Percentiles rank a stretch among this genome's conserved stretches.
Evolutionary conservation across 2,329 filamentous ascomycete genomes (phyloP).

Genomic region (Colletotrichum aenigma): DNA sequence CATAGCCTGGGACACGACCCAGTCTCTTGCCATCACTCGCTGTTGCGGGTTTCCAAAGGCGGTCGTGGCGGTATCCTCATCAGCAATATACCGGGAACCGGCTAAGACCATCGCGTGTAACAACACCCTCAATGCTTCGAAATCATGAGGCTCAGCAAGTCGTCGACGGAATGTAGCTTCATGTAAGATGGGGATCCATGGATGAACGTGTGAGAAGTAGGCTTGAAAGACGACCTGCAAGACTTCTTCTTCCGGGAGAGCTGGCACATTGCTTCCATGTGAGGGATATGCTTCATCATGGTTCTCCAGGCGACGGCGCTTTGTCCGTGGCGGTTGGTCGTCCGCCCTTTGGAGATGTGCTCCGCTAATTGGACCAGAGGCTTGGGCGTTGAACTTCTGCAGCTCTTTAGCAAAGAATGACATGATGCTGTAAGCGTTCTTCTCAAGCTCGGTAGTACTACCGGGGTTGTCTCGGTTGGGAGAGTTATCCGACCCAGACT

Average conservation of each 20-base stretch:
- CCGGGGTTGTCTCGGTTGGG: not conserved
- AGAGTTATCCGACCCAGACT: not conserved
- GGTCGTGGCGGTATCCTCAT: slow-evolving; percentile 21
- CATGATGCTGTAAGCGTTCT: slow-evolving; percentile 10
- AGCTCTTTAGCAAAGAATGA: slow-evolving; percentile 14
- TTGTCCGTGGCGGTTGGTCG: accelerated
- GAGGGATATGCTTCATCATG: not conserved
- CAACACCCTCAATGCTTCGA: slow-evolving; percentile 30
- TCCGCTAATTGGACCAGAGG: not conserved
- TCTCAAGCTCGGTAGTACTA: not conserved
- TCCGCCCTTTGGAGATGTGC: not conserved
- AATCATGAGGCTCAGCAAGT: slow-evolving; percentile 24
- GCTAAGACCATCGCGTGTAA: slow-evolving; percentile 37
- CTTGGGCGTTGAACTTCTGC: not conserved
- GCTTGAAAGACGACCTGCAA: slow-evolving; percentile 30
- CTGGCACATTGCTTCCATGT: not conserved
- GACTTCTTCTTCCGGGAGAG: slow-evolving; percentile 10
- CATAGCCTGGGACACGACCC: slow-evolving; percentile 32
- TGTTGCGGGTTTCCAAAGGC: not conserved
- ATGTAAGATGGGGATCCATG: slow-evolving; percentile 43
- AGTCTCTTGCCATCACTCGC: slow-evolving; percentile 12
- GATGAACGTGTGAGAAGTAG: slow-evolving; percentile 40
- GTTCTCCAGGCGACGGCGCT: not conserved
- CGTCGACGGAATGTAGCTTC: slow-evolving; percentile 30
- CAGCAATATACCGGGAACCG: slow-evolving; percentile 29